Evolutionary conservation across 768 basidiomycete genomes (phyloP).

Genomic region (Boletus coccyginus): DNA sequence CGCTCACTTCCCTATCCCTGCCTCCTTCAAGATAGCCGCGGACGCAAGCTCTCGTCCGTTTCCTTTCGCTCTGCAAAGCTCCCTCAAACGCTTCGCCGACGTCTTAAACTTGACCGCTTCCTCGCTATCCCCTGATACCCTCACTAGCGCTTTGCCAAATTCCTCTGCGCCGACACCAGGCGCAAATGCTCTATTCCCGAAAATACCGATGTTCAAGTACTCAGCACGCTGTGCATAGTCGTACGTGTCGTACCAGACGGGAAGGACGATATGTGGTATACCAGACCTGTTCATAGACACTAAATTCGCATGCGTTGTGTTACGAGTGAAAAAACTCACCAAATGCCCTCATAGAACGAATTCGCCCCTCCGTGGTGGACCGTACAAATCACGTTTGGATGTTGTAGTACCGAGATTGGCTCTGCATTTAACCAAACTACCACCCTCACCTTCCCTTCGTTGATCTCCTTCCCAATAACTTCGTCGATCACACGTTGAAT

Average conservation of each 20-base stretch:
- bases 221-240: conserved; percentile 2
- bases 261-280: conserved; percentile 5
- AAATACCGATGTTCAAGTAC: conserved; percentile 5
- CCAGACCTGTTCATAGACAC: conserved; percentile 8
- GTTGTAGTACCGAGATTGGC: conserved; percentile 8
- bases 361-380: conserved; percentile 3
- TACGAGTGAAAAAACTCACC: neutral
- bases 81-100: conserved; percentile 1
- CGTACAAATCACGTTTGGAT: neutral
- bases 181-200: neutral
- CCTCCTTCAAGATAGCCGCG: neutral
- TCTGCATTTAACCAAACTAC: neutral
- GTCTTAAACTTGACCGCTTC: conserved; percentile 1
- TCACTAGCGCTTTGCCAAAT: conserved; percentile 3
- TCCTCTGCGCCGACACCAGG: conserved; percentile 2
- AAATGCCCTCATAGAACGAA: neutral
- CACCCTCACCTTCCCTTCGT: conserved; percentile 3
- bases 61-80: neutral
- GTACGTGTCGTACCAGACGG: conserved; percentile 12
- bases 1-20: neutral
- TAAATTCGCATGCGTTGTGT: neutral
- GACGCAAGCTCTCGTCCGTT: conserved; percentile 1
- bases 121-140: neutral
- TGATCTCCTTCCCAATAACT: neutral
- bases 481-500: neutral